A percentile compares a stretch with the other conserved stretches of the same genome.
Evolutionary conservation across 2,329 filamentous ascomycete species (phyloP).

Genomic region (Exserohilum turcica): DNA sequence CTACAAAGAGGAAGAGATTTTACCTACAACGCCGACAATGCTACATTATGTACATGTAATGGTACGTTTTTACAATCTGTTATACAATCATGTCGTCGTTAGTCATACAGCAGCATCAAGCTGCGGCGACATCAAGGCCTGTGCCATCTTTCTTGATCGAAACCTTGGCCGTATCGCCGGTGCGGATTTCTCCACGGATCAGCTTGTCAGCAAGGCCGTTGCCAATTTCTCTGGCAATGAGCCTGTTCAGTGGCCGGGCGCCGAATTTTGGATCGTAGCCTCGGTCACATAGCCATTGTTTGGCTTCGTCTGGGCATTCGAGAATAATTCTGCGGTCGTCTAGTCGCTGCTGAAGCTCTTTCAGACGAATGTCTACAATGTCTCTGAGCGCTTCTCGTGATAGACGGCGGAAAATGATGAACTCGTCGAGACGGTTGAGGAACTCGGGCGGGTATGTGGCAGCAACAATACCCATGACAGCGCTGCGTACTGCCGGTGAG

Average conservation of each 20-base stretch:
- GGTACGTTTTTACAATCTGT: constrained; percentile 8
- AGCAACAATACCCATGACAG: constrained; percentile 87
- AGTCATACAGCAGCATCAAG: constrained; percentile 13
- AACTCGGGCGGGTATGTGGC: constrained; percentile 84
- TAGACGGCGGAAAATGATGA: constrained; percentile 92
- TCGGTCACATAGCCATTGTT: constrained; percentile 83
- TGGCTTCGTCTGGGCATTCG: constrained; percentile 71
- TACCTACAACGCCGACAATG: constrained; percentile 15
- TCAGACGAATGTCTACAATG: constrained; percentile 90
- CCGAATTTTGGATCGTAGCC: constrained; percentile 93
- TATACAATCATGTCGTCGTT: constrained; percentile 33
- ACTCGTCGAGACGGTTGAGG: constrained; percentile 94
- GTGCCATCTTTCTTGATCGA: constrained; percentile 62
- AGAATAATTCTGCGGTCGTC: constrained; percentile 84
- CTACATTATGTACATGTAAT: constrained; percentile 22
- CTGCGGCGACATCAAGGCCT: constrained; percentile 33
- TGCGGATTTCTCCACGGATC: constrained; percentile 80
- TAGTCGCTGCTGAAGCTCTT: constrained; percentile 80
- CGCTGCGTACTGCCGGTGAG: constrained; percentile 71
- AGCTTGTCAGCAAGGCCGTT: constrained; percentile 90
- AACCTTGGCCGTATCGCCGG: constrained; percentile 74
- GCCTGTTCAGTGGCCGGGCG: constrained; percentile 84
- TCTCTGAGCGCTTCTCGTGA: constrained; percentile 78
- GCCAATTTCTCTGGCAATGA: constrained; percentile 88
- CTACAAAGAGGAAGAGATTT: constrained; percentile 7